Evolutionary conservation across 306 rosid genomes (phyloP).

Genomic region (Psophocarpus tetragonolobus): DNA sequence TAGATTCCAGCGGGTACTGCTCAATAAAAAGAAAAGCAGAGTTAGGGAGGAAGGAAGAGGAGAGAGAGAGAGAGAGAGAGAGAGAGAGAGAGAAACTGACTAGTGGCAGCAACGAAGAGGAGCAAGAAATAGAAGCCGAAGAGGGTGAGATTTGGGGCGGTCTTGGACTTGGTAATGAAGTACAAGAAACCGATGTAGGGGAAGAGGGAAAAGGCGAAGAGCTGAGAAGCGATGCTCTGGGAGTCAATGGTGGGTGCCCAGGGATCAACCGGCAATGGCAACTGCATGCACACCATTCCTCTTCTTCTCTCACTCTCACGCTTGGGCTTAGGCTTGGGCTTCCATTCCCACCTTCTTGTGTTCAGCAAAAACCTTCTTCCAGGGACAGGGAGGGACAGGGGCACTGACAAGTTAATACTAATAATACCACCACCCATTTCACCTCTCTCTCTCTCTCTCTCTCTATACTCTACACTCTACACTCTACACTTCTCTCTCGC

Average conservation of each 20-base stretch:
- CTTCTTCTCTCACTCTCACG: no score
- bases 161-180: conserved; percentile 86
- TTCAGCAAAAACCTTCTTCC: not conserved
- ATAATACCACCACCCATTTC: no score
- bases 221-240: conserved; percentile 84
- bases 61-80: not conserved
- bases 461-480: no score
- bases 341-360: no score
- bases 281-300: conserved; percentile 48
- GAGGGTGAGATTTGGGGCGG: conserved; percentile 87
- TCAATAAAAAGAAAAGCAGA: no score
- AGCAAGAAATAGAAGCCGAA: conserved; percentile 94
- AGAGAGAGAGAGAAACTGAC: conserved; percentile 49
- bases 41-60: no score
- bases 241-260: conserved; percentile 90
- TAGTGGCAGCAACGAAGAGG: conserved; percentile 87
- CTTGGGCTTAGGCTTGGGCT: no score
- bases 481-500: no score
- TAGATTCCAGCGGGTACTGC: conserved; percentile 97
- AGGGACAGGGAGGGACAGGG: no score
- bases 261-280: conserved; percentile 74
- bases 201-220: conserved; percentile 78
- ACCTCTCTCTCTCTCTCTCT: no score
- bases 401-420: no score
- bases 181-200: conserved; percentile 90